Conservation (phyloP, 2,329 filamentous ascomycete genomes). For the Aspergillus vadensis region DNA sequence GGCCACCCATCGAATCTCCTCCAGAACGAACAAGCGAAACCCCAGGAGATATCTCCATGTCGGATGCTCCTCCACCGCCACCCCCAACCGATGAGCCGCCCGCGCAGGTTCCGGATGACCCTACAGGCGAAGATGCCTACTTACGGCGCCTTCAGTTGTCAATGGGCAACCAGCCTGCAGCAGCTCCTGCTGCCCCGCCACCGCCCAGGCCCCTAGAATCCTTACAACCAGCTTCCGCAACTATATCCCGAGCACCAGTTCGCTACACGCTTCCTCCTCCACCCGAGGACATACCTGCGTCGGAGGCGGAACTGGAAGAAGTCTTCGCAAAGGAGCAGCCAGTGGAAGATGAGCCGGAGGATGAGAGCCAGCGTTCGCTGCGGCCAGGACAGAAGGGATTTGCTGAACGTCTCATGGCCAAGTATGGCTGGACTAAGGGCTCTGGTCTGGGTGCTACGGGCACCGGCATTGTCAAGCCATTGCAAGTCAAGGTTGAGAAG, state of each 20-base stretch:
- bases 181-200: slow-evolving; percentile 29
- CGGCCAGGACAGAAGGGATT: slow-evolving; percentile 82
- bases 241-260: slow-evolving; percentile 76
- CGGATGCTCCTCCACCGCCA: slow-evolving; percentile 27
- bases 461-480: slow-evolving; percentile 79
- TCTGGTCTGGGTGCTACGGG: slow-evolving; percentile 80
- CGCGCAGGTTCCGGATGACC: slow-evolving; percentile 34
- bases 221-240: slow-evolving; percentile 50
- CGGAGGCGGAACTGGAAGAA: slow-evolving; percentile 55
- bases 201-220: slow-evolving; percentile 43
- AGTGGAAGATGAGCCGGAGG: slow-evolving; percentile 39
- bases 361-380: slow-evolving; percentile 56
- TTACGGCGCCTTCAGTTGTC: slow-evolving; percentile 29
- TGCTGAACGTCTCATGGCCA: slow-evolving; percentile 83
- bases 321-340: slow-evolving; percentile 44
- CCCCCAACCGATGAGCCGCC: slow-evolving; percentile 32
- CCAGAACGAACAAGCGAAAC: slow-evolving; percentile 38
- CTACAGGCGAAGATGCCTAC: slow-evolving; percentile 30
- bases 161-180: slow-evolving; percentile 22
- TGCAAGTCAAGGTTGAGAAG: slow-evolving; percentile 84
- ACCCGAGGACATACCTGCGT: slow-evolving; percentile 54
- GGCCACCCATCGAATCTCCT: slow-evolving; percentile 36
- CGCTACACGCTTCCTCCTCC: slow-evolving; percentile 64
- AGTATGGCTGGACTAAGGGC: slow-evolving; percentile 91
- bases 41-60: slow-evolving; percentile 20